A percentile compares a stretch with the other conserved stretches of the same genome.
Evolutionary conservation across 768 basidiomycete species (phyloP).

Genomic region (Coprinopsis sp.): DNA sequence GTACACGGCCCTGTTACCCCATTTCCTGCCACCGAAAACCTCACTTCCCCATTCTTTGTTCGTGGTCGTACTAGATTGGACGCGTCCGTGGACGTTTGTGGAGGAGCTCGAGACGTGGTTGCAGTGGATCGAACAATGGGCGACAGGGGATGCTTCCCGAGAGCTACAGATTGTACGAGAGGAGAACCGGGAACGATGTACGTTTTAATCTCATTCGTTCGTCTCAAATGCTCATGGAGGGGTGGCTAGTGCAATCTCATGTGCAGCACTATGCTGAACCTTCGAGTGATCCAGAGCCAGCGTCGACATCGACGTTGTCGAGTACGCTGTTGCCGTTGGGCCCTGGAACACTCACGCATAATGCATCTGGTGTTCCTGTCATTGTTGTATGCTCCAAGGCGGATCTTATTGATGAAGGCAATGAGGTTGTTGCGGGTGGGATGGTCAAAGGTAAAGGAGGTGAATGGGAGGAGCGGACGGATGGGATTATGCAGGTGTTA

Average conservation of each 20-base stretch:
- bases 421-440: slow-evolving; percentile 69
- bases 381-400: slow-evolving; percentile 90
- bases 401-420: slow-evolving; percentile 83
- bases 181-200: slow-evolving; percentile 80
- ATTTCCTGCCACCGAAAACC: slow-evolving; percentile 70
- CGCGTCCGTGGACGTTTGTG: slow-evolving; percentile 87
- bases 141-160: slow-evolving; percentile 60
- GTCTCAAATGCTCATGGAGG: slow-evolving; percentile 5
- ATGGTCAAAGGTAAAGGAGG: slow-evolving; percentile 91
- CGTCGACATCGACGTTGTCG: slow-evolving; percentile 54
- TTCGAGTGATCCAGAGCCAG: slow-evolving; percentile 57
- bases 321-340: slow-evolving; percentile 78
- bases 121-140: slow-evolving; percentile 79
- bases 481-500: slow-evolving; percentile 92
- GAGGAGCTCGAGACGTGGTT: slow-evolving; percentile 84
- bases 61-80: slow-evolving; percentile 92
- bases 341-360: slow-evolving; percentile 82
- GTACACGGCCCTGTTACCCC: slow-evolving; percentile 68
- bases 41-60: slow-evolving; percentile 69
- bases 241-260: slow-evolving; percentile 70
- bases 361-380: slow-evolving; percentile 80
- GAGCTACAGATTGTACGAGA: slow-evolving; percentile 74
- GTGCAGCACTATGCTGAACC: slow-evolving; percentile 90
- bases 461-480: slow-evolving; percentile 94
- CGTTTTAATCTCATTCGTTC: slow-evolving; percentile 25